Evolutionary conservation across 2,329 filamentous ascomycete genomes (phyloP).

Genomic region (Neofusicoccum cordaticola): DNA sequence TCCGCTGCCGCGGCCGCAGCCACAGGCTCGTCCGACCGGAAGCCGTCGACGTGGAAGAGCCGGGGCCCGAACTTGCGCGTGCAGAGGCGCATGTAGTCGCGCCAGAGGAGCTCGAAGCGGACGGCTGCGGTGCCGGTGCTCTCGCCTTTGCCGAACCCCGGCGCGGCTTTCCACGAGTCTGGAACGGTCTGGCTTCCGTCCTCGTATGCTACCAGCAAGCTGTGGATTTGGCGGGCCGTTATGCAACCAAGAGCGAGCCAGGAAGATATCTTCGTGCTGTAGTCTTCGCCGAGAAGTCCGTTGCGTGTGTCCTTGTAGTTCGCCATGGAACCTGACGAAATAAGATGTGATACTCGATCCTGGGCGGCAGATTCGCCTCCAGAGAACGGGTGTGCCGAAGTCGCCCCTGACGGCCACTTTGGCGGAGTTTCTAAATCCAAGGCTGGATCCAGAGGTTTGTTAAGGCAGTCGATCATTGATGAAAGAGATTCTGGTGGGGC

Average conservation of each 20-base stretch:
- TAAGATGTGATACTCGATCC: conserved; percentile 58
- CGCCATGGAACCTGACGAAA: conserved; percentile 59
- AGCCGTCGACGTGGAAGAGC: conserved; percentile 65
- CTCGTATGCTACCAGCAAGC: conserved; percentile 66
- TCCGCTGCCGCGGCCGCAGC: conserved; percentile 21
- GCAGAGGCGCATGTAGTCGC: conserved; percentile 78
- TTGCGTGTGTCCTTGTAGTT: conserved; percentile 70
- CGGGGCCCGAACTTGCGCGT: conserved; percentile 65
- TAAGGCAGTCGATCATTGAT: conserved; percentile 43
- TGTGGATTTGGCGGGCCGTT: conserved; percentile 70
- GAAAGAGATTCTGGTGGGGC: conserved; percentile 55
- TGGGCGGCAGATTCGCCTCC: conserved; percentile 65
- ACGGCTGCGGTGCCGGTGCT: conserved; percentile 68
- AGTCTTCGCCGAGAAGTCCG: conserved; percentile 66
- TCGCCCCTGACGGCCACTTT: conserved; percentile 50
- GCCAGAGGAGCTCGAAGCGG: conserved; percentile 72
- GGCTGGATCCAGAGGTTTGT: conserved; percentile 51
- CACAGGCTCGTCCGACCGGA: conserved; percentile 45
- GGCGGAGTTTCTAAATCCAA: conserved; percentile 53
- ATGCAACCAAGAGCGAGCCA: conserved; percentile 71
- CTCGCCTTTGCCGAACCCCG: conserved; percentile 67
- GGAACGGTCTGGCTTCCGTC: conserved; percentile 50
- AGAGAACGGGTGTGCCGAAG: conserved; percentile 63
- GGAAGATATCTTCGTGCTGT: conserved; percentile 72
- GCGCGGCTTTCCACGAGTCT: conserved; percentile 33